Percentiles rank a stretch among this genome's conserved stretches.
These are phyloP conservation scores for Pseudoscleropodium purum DNA, from an alignment of 225 moss, liverwort and hornwort species.

Conservation along the genomic window DNA sequence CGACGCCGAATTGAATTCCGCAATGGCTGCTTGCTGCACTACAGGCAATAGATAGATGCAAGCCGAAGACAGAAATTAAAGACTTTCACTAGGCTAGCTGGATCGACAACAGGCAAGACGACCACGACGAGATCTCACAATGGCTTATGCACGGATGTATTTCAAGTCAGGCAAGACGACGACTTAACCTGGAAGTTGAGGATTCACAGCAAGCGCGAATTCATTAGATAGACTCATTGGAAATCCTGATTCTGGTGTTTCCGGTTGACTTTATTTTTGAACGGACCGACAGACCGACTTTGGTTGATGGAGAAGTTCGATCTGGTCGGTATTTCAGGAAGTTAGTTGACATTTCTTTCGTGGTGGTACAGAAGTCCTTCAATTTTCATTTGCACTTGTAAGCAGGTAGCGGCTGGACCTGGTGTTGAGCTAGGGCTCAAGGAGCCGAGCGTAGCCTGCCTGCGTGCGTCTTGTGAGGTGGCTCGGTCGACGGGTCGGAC, in stretches of 20 bases:
- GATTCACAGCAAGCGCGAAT: neutral
- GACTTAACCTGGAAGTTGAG: neutral
- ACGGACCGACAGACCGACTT: neutral
- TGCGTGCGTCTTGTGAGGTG: neutral
- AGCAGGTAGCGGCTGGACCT: neutral
- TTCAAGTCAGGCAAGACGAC: neutral
- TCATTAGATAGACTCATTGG: neutral
- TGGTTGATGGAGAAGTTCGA: neutral
- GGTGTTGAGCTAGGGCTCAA: neutral
- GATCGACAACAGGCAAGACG: neutral
- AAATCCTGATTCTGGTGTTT: neutral
- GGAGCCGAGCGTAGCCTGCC: neutral
- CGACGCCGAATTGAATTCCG: neutral
- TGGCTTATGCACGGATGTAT: neutral
- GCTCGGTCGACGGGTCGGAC: neutral
- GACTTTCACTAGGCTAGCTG: neutral
- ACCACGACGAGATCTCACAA: neutral
- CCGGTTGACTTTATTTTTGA: neutral
- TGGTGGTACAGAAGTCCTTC: neutral
- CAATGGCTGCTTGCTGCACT: neutral
- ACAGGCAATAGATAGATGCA: neutral
- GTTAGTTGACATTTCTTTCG: neutral
- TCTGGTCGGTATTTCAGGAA: neutral
- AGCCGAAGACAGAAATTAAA: neutral
- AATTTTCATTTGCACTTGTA: neutral